A percentile compares a stretch with the other conserved stretches of the same genome.
Conservation (phyloP, 129 eudicot genomes). For the Pittosporum tobira region DNA sequence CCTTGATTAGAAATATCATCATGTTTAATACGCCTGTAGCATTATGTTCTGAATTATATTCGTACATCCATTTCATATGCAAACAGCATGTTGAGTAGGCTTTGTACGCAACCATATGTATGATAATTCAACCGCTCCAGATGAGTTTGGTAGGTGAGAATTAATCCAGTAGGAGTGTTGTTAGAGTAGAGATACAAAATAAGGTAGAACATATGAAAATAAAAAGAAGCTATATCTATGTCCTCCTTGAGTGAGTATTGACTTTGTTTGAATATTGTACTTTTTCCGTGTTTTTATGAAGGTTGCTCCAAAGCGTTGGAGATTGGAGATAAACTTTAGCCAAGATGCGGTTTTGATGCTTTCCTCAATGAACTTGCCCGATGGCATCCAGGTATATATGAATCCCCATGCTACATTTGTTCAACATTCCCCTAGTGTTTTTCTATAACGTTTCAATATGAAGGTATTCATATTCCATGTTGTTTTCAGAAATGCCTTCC, state of each 20-base stretch:
- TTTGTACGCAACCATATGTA: background rate
- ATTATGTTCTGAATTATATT: background rate
- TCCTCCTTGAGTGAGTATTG: background rate
- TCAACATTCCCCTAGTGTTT: background rate
- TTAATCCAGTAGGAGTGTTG: background rate
- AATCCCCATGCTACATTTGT: background rate
- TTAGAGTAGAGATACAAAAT: no score
- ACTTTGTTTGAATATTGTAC: background rate
- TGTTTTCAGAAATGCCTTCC: no score
- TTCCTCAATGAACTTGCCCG: slow-evolving; percentile 86
- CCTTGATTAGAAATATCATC: no score
- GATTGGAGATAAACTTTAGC: slow-evolving; percentile 78
- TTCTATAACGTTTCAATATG: no score
- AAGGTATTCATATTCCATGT: no score
- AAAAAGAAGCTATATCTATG: no score
- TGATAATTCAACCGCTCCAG: background rate
- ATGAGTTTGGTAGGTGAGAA: background rate
- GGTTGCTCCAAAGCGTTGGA: slow-evolving; percentile 98
- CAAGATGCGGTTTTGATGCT: slow-evolving; percentile 97
- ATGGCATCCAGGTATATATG: slow-evolving; percentile 72
- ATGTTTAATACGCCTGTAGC: no score
- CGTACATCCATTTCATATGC: background rate
- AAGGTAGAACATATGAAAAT: no score
- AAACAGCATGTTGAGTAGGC: background rate
- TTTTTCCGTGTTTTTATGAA: slow-evolving; percentile 13